Evolutionary conservation across 306 rosid genomes (phyloP).

Genomic region (Mimosa bimucronata): DNA sequence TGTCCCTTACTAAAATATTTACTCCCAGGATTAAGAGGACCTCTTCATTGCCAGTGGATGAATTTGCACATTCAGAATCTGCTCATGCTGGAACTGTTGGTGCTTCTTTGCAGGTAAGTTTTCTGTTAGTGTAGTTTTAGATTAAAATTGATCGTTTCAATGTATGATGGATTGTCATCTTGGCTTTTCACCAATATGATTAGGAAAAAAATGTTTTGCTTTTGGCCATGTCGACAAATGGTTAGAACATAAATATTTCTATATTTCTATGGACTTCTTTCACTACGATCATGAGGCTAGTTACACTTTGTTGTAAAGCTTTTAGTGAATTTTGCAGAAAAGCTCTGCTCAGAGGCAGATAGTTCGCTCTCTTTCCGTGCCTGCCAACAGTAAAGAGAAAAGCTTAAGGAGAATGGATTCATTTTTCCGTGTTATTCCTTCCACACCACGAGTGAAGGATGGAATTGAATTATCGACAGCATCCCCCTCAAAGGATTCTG

Average conservation of each 20-base stretch:
- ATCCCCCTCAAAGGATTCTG: slow-evolving; percentile 61
- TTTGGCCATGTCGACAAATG: not conserved
- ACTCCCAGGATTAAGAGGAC: slow-evolving; percentile 89
- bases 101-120: slow-evolving; percentile 59
- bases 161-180: not conserved
- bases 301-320: slow-evolving; percentile 20
- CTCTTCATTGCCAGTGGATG: slow-evolving; percentile 82
- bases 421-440: slow-evolving; percentile 82
- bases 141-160: not conserved
- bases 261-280: not conserved
- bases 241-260: slow-evolving; percentile 11
- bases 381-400: slow-evolving; percentile 65
- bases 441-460: slow-evolving; percentile 86
- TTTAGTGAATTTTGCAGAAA: slow-evolving; percentile 54
- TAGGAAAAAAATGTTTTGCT: not conserved
- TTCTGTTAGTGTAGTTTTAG: slow-evolving; percentile 14
- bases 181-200: slow-evolving; percentile 13
- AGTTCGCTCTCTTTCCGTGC: slow-evolving; percentile 94
- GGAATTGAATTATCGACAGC: slow-evolving; percentile 42
- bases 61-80: slow-evolving; percentile 64
- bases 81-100: slow-evolving; percentile 71
- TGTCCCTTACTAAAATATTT: slow-evolving; percentile 78
- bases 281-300: not conserved
- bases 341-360: slow-evolving; percentile 58
- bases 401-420: slow-evolving; percentile 84